phyloP scores from a whole-genome alignment of 1,284 basidiomycete species.

The Trametes pubescens region DNA sequence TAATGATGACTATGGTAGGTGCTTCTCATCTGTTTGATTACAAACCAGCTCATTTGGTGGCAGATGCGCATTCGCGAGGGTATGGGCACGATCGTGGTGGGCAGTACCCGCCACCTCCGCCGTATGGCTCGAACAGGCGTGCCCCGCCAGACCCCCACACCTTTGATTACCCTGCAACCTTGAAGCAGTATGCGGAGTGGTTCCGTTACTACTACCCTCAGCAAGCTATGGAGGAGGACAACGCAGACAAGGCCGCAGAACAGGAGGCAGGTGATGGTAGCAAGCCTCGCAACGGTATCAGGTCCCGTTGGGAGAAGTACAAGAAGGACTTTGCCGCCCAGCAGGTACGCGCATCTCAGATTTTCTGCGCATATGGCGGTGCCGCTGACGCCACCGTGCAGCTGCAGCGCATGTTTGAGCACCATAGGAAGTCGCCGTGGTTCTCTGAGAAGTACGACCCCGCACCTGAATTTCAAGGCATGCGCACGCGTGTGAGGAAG shows the following conservation, averaged over 20 bases:
- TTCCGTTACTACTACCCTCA: conserved; percentile 84
- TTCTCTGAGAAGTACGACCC: conserved; percentile 94
- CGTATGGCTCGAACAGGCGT: conserved; percentile 54
- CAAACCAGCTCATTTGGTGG: conserved; percentile 18
- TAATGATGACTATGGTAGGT: conserved; percentile 79
- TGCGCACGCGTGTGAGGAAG: conserved; percentile 80
- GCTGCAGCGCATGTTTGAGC: conserved; percentile 92
- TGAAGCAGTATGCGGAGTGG: conserved; percentile 92
- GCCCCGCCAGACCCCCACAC: conserved; percentile 83
- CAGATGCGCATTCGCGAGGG: conserved; percentile 70
- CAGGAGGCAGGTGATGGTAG: conserved; percentile 81
- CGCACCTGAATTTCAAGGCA: conserved; percentile 66
- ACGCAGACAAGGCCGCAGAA: conserved; percentile 80
- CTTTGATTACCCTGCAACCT: conserved; percentile 80
- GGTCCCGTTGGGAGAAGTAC: conserved; percentile 87
- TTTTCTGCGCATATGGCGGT: not conserved
- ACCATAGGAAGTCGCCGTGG: conserved; percentile 92
- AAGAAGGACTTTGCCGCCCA: conserved; percentile 86
- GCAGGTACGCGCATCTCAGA: conserved; percentile 67
- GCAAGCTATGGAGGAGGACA: conserved; percentile 80
- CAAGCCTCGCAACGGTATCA: conserved; percentile 82
- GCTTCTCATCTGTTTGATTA: not conserved
- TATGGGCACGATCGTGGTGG: conserved; percentile 64
- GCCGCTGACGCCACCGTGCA: conserved; percentile 43
- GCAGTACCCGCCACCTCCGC: conserved; percentile 53